phyloP scores from a whole-genome alignment of 768 basidiomycete genomes.

The Calocera viscosa region DNA sequence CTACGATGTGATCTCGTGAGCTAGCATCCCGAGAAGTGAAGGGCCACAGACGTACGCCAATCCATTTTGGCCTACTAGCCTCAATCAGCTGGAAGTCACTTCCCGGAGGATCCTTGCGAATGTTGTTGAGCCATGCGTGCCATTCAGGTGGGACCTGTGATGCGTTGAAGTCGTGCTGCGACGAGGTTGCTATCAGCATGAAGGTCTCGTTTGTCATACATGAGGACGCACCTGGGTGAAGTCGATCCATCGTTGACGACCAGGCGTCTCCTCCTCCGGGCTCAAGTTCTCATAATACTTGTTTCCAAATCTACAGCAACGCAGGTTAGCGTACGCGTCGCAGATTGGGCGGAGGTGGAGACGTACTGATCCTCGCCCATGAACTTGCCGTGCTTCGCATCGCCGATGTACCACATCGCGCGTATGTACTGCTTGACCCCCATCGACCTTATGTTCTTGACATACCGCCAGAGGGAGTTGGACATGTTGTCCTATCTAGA shows the following conservation, averaged over 20 bases:
- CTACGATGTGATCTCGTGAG: constrained; percentile 30
- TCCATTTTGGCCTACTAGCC: constrained; percentile 62
- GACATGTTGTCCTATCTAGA: not conserved
- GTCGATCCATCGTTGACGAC: constrained; percentile 95
- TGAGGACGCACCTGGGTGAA: constrained; percentile 54
- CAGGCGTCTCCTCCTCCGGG: constrained; percentile 75
- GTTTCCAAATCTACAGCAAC: constrained; percentile 69
- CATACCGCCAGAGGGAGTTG: not conserved
- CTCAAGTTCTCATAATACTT: constrained; percentile 88
- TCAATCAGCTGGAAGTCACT: constrained; percentile 57
- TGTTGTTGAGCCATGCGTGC: constrained; percentile 92
- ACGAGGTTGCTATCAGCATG: not conserved
- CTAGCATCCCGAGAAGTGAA: not conserved
- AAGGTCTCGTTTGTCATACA: not conserved
- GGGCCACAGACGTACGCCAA: constrained; percentile 46
- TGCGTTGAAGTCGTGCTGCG: constrained; percentile 74
- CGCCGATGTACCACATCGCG: constrained; percentile 76
- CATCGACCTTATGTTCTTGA: not conserved
- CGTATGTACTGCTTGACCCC: constrained; percentile 1
- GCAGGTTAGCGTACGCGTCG: constrained; percentile 7
- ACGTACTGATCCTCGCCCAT: constrained; percentile 77
- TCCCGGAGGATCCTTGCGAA: constrained; percentile 67
- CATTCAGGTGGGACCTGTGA: constrained; percentile 90
- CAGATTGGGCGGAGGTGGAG: not conserved
- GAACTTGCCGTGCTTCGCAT: constrained; percentile 72